Base-by-base conservation (phyloP, 2,329 filamentous ascomycete species). In the Raffaelea arxii region DNA sequence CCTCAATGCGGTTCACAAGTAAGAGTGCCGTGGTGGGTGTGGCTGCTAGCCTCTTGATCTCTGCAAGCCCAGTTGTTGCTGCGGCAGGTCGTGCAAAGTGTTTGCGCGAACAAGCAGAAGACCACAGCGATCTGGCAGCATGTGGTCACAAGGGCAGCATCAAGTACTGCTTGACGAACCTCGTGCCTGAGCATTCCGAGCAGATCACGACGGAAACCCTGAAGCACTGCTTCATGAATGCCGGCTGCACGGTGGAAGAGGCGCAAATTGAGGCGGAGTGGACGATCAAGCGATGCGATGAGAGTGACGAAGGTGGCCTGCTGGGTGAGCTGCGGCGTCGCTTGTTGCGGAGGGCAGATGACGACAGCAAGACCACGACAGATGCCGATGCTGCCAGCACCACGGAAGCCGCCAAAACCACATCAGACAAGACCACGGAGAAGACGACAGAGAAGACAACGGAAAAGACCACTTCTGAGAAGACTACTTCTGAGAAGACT, bases 101-200 rank as follows among this genome's bases (percentile, higher is more conserved):
- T 55, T 56, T 76, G 46, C 57, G 58, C 43, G 50, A 57, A 44
- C 59, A 66, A 51, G 61, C 65, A 51, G 46, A 51, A 22, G 60
- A 66, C 43, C 62, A 76, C 42, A 66, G 69, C 41, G 51, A 48
- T 16, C 57, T 60, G 35, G 62, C 70, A 14, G 61, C 62, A 45
- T 76, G 73, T 57, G 71, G 69, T 41, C 58, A 71, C 54, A 56
- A 58, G 47, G 60, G 58, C 47, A 61, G 65, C 35, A 62, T 76
- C 51, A 56, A 59, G 44, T 49, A 61, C 54, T 77, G 73, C 58
- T 61, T 77, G 43, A 52, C 55, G n/a, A 43, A 56, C 25, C 50
- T 52, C 23, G 35, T 50, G 44, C 50, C 51, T 6, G 54, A 57
- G 41, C 43, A 57, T 14, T 45, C 49, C 18, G 21, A n/a, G 9